Conservation (phyloP, 106 monocot species). For the Dendrobium chrysotoxum region DNA sequence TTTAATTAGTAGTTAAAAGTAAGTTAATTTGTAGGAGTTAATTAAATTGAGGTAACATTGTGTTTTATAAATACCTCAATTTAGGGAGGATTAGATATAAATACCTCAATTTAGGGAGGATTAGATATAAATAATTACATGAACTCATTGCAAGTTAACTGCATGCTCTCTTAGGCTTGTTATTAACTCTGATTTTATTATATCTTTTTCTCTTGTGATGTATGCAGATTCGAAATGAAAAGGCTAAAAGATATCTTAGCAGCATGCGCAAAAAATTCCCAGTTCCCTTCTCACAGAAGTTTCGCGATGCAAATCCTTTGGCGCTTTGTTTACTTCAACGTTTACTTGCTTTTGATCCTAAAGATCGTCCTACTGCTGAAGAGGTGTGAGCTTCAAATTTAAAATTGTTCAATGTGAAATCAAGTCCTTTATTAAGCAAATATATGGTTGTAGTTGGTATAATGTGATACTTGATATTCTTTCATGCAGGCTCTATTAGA, state of each 20-base stretch:
- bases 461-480: not conserved
- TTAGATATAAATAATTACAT: no score
- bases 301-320: constrained; percentile 55
- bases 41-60: no score
- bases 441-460: not conserved
- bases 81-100: no score
- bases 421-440: not conserved
- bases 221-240: constrained; percentile 68
- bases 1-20: no score
- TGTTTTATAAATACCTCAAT: no score
- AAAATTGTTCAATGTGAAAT: not conserved
- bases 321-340: constrained; percentile 53
- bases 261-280: constrained; percentile 56
- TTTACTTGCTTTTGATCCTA: constrained; percentile 74
- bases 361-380: constrained; percentile 63
- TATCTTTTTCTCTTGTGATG: constrained; percentile 4
- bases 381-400: constrained; percentile 28
- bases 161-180: not conserved
- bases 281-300: constrained; percentile 56
- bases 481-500: constrained; percentile 45
- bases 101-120: no score
- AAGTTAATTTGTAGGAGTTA: no score
- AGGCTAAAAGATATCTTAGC: constrained; percentile 62
- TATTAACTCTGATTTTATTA: not conserved
- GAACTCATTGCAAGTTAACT: not conserved